Base-by-base conservation (phyloP, 495 filamentous ascomycete genomes). In the Hypoxylon trugodes region DNA sequence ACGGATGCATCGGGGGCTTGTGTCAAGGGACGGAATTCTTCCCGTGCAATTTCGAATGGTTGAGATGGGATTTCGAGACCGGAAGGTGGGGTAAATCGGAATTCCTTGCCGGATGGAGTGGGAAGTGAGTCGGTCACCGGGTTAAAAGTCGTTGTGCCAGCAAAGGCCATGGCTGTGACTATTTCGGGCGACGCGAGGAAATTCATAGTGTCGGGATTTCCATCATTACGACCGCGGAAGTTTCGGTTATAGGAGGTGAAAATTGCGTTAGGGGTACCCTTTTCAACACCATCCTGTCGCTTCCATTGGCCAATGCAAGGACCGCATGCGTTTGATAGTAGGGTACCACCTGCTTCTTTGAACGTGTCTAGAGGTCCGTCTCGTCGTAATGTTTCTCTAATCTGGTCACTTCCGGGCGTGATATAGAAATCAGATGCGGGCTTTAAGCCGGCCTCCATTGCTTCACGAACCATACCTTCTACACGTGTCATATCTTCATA, bases 201-300 rank as follows among this genome's bases (percentile, higher is more conserved):
- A 82, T 98, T 98, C 94, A 97, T 96, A 26, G 95, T 98, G 16
- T 87, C 84, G 8, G 89, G 88, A 80, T 98, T 98, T 61, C 95
- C 95, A 70, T 98, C 95, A 73, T 98, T 98, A 50, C 95, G 90
- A 52, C 92, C 94, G 59, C 89, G 91, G 84, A 98, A 98, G 79
- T 98, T 98, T 59, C 95, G 90, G 84, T 98, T 98, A 79, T 97
- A 98, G 5, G 92, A 96, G 24, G 92, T 94, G 74, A 98, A 86
- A 68, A 98, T 97, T 43, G 95, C 95, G 69, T 98, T 98, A n/a
- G 81, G 76, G 26, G 92, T 90, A 55, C 92, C 92, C 79, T 94
- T 95, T 56, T 82, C 73, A 10, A 92, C 81, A 9, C 84, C 88
- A 59, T 97, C 95, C 12, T 90, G 93, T 36, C 95, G 89, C 69